Conservation (phyloP, 2,329 filamentous ascomycete genomes). For the Fusarium mundagurra region DNA sequence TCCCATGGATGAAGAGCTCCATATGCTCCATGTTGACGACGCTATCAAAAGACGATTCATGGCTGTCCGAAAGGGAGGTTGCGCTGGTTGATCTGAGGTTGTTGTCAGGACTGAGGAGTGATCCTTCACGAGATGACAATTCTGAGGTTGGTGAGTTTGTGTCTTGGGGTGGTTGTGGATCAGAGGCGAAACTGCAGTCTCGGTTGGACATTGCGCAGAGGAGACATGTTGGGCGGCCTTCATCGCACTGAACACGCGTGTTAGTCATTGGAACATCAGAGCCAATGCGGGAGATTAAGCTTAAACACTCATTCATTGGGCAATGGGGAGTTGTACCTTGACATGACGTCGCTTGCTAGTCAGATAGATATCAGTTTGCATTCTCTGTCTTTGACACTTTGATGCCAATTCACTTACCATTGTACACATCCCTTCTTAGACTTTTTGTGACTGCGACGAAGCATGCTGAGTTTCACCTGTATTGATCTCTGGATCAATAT, state of each 20-base stretch:
- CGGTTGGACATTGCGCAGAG: slow-evolving; percentile 14
- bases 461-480: background rate
- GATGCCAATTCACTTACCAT: slow-evolving; percentile 5
- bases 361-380: background rate
- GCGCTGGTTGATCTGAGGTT: background rate
- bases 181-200: slow-evolving; percentile 18
- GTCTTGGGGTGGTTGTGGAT: background rate
- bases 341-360: slow-evolving; percentile 28
- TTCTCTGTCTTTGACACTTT: rapidly evolving
- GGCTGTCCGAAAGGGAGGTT: background rate
- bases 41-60: background rate
- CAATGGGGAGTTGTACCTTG: background rate
- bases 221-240: slow-evolving; percentile 23
- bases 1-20: slow-evolving; percentile 12
- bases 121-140: background rate
- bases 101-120: rapidly evolving
- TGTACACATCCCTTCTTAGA: slow-evolving; percentile 27
- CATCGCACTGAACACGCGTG: slow-evolving; percentile 31
- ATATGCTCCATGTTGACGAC: slow-evolving; percentile 15
- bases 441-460: slow-evolving; percentile 35
- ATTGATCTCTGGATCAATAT: background rate
- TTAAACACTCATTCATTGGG: rapidly evolving
- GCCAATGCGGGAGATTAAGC: background rate
- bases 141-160: background rate
- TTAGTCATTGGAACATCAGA: background rate